Evolutionary conservation across 768 basidiomycete species (phyloP).

Genomic region (Tubosaeta sp.): DNA sequence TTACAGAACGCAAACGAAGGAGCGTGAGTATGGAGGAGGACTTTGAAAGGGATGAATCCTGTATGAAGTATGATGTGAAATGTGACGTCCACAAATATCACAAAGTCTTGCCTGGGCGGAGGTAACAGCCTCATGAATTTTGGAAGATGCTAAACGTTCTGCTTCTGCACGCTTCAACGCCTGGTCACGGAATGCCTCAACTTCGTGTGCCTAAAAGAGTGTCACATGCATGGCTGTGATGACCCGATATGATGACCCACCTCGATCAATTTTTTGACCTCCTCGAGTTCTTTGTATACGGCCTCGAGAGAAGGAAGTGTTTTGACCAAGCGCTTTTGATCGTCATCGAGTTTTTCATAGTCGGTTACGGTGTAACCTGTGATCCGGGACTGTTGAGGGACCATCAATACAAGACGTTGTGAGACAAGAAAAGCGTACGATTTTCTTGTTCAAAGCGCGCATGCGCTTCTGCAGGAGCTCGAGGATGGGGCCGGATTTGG

Average conservation of each 20-base stretch:
- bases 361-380: constrained; percentile 64
- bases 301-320: constrained; percentile 75
- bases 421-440: constrained; percentile 46
- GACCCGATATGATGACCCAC: constrained; percentile 42
- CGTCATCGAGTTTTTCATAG: constrained; percentile 76
- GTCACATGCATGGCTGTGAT: constrained; percentile 1
- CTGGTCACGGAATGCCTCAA: constrained; percentile 55
- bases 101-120: constrained; percentile 49
- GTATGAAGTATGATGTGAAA: background rate
- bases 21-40: constrained; percentile 53
- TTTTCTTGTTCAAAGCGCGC: constrained; percentile 78
- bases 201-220: constrained; percentile 52
- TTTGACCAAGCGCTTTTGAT: constrained; percentile 73
- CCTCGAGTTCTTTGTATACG: constrained; percentile 74
- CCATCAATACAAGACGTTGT: constrained; percentile 7
- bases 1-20: constrained; percentile 51
- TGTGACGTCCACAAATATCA: background rate
- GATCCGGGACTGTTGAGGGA: constrained; percentile 57
- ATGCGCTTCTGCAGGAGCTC: constrained; percentile 78
- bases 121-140: constrained; percentile 52
- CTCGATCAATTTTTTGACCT: constrained; percentile 82
- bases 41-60: constrained; percentile 45
- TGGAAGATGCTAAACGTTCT: constrained; percentile 52
- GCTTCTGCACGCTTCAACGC: constrained; percentile 51
- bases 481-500: constrained; percentile 64